phyloP scores from a whole-genome alignment of 2,329 filamentous ascomycete species.

The Periconia macrospinosa region DNA sequence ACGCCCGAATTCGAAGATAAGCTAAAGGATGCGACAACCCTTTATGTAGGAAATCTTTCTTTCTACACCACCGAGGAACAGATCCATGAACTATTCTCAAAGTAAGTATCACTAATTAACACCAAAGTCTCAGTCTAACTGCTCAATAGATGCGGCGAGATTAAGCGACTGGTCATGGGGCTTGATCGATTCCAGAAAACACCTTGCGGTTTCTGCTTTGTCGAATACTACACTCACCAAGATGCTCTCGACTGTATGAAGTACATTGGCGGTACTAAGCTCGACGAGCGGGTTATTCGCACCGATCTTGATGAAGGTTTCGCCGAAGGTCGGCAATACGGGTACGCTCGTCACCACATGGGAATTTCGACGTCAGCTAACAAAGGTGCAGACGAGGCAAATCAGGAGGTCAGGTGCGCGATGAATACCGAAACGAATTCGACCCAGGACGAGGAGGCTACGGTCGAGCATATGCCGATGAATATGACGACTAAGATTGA shows the following conservation, averaged over 20 bases:
- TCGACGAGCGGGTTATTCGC: constrained; percentile 94
- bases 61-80: constrained; percentile 99
- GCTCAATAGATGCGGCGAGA: constrained; percentile 73
- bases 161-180: constrained; percentile 97
- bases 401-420: constrained; percentile 92
- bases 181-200: constrained; percentile 97
- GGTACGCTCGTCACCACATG: constrained; percentile 48
- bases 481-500: constrained; percentile 32
- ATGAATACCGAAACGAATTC: constrained; percentile 96
- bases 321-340: constrained; percentile 93
- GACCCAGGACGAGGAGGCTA: constrained; percentile 92
- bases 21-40: constrained; percentile 83
- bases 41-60: constrained; percentile 97
- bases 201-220: constrained; percentile 98
- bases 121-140: background rate
- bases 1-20: constrained; percentile 72
- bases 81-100: constrained; percentile 94
- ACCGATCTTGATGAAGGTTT: constrained; percentile 96
- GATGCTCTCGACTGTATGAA: constrained; percentile 98
- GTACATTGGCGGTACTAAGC: constrained; percentile 95
- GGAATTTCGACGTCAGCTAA: constrained; percentile 11
- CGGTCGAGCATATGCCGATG: constrained; percentile 63
- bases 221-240: constrained; percentile 98
- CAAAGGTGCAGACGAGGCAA: constrained; percentile 67
- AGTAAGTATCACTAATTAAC: constrained; percentile 54